These are phyloP conservation scores for Goffeauzyma gilvescens DNA, from an alignment of 768 basidiomycete genomes.

Conservation along the genomic window DNA sequence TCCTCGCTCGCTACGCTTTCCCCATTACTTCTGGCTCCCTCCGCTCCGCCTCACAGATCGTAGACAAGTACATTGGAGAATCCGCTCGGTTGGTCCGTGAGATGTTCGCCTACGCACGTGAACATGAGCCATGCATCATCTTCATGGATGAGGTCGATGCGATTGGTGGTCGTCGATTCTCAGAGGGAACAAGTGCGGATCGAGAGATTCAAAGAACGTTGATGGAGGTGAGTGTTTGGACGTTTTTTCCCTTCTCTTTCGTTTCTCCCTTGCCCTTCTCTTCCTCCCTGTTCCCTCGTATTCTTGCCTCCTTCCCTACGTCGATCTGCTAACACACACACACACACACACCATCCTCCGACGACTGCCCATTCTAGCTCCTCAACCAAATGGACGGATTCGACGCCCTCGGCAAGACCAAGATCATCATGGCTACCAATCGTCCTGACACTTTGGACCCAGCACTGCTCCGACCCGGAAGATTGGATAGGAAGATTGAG, in stretches of 20 bases:
- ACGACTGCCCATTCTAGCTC: slow-evolving; percentile 38
- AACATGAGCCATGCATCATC: slow-evolving; percentile 96
- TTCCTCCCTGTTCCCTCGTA: too few relatives aligned
- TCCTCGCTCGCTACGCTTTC: neutral
- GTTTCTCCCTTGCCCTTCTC: neutral
- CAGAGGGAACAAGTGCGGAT: slow-evolving; percentile 92
- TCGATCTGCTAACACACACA: neutral
- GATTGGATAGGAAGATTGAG: slow-evolving; percentile 92
- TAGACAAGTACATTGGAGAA: slow-evolving; percentile 79
- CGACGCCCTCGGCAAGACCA: slow-evolving; percentile 83
- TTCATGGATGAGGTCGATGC: slow-evolving; percentile 85
- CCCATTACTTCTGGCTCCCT: neutral
- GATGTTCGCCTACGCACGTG: slow-evolving; percentile 95
- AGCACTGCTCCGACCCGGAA: slow-evolving; percentile 82
- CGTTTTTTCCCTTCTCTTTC: neutral
- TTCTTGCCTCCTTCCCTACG: neutral
- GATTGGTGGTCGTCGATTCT: slow-evolving; percentile 77
- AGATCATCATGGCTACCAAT: slow-evolving; percentile 99
- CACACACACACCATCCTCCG: neutral
- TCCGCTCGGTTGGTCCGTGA: slow-evolving; percentile 87
- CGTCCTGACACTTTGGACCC: slow-evolving; percentile 95
- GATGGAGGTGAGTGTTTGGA: slow-evolving; percentile 54
- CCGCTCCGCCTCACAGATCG: slow-evolving; percentile 20
- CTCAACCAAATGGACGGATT: slow-evolving; percentile 99
- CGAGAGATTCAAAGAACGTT: slow-evolving; percentile 95